phyloP scores from a whole-genome alignment of 1,284 basidiomycete genomes.

The Moesziomyces globuligerus region DNA sequence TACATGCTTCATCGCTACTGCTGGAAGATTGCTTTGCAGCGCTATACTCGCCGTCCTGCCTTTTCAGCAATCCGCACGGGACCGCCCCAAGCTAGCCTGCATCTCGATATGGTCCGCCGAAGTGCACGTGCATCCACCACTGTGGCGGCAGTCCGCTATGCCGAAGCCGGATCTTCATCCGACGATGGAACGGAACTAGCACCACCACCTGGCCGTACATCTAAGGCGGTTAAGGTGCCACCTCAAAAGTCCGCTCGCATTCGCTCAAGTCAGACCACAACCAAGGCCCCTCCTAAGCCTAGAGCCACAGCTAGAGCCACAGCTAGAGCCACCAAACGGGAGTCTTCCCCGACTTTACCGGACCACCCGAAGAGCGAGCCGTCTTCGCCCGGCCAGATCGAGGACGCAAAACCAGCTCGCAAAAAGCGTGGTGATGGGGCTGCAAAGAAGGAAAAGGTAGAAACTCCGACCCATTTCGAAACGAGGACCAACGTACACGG shows the following conservation, averaged over 20 bases:
- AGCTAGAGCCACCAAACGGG: not conserved
- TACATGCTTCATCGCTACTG: not conserved
- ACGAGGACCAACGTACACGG: conserved; percentile 41
- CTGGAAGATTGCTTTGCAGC: not conserved
- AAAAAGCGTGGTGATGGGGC: conserved; percentile 22
- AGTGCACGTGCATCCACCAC: conserved; percentile 32
- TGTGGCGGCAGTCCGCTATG: conserved; percentile 23
- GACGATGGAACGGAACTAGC: conserved; percentile 5
- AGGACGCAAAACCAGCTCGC: conserved; percentile 12
- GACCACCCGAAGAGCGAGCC: not conserved
- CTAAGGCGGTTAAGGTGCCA: conserved; percentile 12
- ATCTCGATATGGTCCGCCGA: conserved; percentile 23
- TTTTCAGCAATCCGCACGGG: not conserved
- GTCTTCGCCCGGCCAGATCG: conserved; percentile 7
- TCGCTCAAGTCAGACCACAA: not conserved
- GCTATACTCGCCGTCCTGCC: not conserved
- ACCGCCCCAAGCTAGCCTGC: not conserved
- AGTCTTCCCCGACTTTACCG: not conserved
- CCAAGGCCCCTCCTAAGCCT: not conserved
- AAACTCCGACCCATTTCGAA: conserved; percentile 34
- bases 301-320: not conserved
- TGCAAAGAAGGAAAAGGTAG: conserved; percentile 34
- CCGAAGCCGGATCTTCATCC: conserved; percentile 14
- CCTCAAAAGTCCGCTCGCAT: conserved; percentile 1
- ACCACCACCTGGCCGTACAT: conserved; percentile 8